These are phyloP conservation scores for Brettanomyces nanus DNA, from an alignment of 805 yeast species.

Conservation along the genomic window DNA sequence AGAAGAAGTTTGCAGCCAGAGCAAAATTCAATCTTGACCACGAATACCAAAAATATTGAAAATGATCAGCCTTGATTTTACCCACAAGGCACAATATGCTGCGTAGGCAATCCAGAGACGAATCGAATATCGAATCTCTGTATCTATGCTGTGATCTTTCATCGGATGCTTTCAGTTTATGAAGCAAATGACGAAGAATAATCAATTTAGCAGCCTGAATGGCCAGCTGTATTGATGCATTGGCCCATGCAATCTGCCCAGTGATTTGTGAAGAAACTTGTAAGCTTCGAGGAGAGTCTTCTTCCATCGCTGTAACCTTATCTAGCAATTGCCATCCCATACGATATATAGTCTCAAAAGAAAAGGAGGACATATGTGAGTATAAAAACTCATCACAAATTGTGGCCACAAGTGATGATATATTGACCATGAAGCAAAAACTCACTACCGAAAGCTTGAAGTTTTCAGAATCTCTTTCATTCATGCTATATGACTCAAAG, in stretches of 20 bases:
- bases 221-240: slow-evolving; percentile 1
- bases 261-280: not conserved
- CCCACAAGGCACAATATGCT: not conserved
- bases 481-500: slow-evolving; percentile 2
- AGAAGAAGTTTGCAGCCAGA: slow-evolving; percentile 2
- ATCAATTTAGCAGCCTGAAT: not conserved
- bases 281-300: not conserved
- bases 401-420: slow-evolving; percentile 1
- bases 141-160: not conserved
- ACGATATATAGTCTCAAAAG: not conserved
- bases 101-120: slow-evolving; percentile 4
- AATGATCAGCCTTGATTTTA: slow-evolving; percentile 1
- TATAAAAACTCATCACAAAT: slow-evolving; percentile 1
- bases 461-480: slow-evolving; percentile 1
- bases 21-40: slow-evolving; percentile 7
- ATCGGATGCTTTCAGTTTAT: not conserved
- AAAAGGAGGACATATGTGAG: not conserved
- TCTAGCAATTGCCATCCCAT: not conserved
- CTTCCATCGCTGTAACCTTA: not conserved
- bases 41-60: slow-evolving; percentile 6
- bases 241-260: slow-evolving; percentile 1
- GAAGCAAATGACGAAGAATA: not conserved
- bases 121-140: not conserved
- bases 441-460: slow-evolving; percentile 1
- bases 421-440: slow-evolving; percentile 3